phyloP scores from a whole-genome alignment of 2,329 filamentous ascomycete species.

The Rhynchosporium secalis region DNA sequence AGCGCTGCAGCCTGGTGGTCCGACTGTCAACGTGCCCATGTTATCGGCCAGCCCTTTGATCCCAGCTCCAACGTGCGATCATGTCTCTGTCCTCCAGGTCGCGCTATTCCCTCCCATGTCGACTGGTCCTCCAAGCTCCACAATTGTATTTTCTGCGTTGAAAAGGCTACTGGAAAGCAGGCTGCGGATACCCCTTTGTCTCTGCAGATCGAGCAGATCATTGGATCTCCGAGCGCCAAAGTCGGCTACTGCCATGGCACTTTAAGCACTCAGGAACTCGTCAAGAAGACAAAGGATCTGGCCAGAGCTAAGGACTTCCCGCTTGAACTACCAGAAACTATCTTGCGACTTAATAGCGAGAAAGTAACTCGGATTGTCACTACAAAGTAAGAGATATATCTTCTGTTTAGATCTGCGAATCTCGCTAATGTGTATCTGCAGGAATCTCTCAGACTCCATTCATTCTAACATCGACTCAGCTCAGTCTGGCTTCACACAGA shows the following conservation, averaged over 20 bases:
- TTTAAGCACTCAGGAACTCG: slow-evolving; percentile 1
- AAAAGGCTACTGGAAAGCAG: background rate
- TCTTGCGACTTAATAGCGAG: background rate
- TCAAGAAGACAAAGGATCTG: background rate
- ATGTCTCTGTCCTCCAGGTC: slow-evolving; percentile 12
- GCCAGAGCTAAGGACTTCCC: slow-evolving; percentile 8
- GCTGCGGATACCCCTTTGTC: background rate
- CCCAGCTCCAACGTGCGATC: slow-evolving; percentile 8
- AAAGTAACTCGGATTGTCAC: slow-evolving; percentile 3
- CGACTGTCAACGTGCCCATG: slow-evolving; percentile 2
- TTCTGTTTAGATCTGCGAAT: background rate
- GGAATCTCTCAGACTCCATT: background rate
- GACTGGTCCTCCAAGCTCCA: slow-evolving; percentile 7
- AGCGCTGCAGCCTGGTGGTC: slow-evolving; percentile 3
- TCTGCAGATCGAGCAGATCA: slow-evolving; percentile 4
- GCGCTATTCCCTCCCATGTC: slow-evolving; percentile 2
- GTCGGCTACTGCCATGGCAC: slow-evolving; percentile 11
- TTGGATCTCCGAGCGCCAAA: background rate
- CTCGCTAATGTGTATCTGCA: background rate
- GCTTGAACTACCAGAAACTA: slow-evolving; percentile 6
- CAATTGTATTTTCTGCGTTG: slow-evolving; percentile 8
- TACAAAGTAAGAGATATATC: background rate
- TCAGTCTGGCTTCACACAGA: background rate
- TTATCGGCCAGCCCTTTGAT: background rate
- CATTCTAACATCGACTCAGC: background rate